Evolutionary conservation across 345 rosid genomes (phyloP).

Genomic region (Adansonia digitata): DNA sequence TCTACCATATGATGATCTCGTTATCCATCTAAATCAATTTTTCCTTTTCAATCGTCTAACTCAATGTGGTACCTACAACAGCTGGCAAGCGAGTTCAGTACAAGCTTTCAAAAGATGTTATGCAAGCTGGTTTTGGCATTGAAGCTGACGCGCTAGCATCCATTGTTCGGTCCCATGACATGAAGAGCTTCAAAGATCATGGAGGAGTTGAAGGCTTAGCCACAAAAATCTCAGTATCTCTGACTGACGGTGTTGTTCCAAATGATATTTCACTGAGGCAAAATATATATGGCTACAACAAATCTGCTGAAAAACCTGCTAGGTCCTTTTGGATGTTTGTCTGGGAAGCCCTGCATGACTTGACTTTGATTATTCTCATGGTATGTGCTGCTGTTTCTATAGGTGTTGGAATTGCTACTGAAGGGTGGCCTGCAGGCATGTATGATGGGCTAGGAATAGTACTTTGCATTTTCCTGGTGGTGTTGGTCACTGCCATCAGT

Average conservation of each 20-base stretch:
- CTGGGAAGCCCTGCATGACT: conserved; percentile 46
- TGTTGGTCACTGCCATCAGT: conserved; percentile 28
- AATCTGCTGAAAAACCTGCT: conserved; percentile 52
- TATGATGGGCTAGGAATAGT: conserved; percentile 14
- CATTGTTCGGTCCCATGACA: conserved; percentile 31
- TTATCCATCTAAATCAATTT: not conserved
- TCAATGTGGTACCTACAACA: conserved; percentile 10
- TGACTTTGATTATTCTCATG: conserved; percentile 45
- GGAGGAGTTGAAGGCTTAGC: conserved; percentile 31
- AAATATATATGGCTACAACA: conserved; percentile 52
- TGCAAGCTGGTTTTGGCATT: conserved; percentile 35
- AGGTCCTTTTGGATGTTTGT: conserved; percentile 43
- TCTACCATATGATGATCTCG: not conserved
- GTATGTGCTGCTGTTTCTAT: conserved; percentile 35
- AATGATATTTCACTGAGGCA: conserved; percentile 45
- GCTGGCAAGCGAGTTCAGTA: conserved; percentile 32
- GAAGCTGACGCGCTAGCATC: conserved; percentile 38
- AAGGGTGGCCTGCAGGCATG: conserved; percentile 29
- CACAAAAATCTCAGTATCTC: conserved; percentile 28
- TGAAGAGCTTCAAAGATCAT: conserved; percentile 21
- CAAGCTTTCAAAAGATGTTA: conserved; percentile 31
- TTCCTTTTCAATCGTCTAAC: not conserved
- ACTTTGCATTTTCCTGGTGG: conserved; percentile 27
- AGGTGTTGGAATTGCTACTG: conserved; percentile 28
- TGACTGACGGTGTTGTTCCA: conserved; percentile 42